phyloP scores from a whole-genome alignment of 1,284 basidiomycete genomes.

The Irpex sp. region DNA sequence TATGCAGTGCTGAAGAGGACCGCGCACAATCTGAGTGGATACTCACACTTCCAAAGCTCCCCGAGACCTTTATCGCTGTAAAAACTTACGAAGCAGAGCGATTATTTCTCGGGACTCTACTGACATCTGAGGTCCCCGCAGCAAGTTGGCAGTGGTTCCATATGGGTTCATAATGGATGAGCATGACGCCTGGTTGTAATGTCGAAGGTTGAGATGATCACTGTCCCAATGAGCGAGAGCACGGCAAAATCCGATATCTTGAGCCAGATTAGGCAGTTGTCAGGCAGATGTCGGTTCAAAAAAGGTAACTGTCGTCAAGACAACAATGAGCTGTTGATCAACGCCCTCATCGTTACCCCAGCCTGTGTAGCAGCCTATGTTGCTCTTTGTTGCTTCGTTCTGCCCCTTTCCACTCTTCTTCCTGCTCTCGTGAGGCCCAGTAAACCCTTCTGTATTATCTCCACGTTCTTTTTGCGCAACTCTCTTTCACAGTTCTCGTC shows the following conservation, averaged over 20 bases:
- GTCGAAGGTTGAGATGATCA: no score
- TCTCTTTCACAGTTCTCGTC: constrained; percentile 1
- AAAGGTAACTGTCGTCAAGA: constrained; percentile 11
- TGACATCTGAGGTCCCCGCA: no score
- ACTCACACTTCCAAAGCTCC: no score
- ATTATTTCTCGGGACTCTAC: no score
- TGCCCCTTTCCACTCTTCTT: no score
- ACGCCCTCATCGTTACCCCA: background rate
- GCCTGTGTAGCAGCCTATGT: background rate
- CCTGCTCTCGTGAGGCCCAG: background rate
- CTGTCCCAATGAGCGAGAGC: background rate
- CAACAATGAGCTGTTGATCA: constrained; percentile 1
- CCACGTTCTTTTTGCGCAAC: constrained; percentile 4
- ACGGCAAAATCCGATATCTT: background rate
- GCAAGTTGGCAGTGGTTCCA: no score
- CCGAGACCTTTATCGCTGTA: no score
- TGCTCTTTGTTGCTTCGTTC: background rate
- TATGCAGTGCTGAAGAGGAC: no score
- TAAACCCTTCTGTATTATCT: background rate
- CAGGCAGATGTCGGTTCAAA: background rate
- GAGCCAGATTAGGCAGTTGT: background rate
- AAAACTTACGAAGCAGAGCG: no score
- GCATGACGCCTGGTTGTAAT: no score
- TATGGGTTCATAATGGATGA: no score
- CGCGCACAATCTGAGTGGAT: no score